phyloP scores from a whole-genome alignment of 352 stramenopile species.

The Phytophthora citricola region DNA sequence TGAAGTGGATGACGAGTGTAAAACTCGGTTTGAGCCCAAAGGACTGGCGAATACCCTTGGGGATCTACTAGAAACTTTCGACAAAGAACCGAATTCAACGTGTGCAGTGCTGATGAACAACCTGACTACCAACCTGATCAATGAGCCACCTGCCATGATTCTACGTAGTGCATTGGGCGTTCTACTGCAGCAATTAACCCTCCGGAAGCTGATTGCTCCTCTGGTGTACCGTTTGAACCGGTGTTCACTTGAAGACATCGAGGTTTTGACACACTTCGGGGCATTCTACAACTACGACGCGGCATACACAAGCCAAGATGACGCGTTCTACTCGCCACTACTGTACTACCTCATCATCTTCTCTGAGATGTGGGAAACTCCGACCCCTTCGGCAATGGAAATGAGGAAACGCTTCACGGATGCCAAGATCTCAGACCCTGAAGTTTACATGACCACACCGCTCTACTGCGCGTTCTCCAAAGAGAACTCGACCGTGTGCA shows the following conservation, averaged over 20 bases:
- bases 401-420: conserved; percentile 33
- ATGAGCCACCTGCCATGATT: conserved; percentile 24
- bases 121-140: conserved; percentile 1
- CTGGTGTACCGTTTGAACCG: conserved; percentile 44
- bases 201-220: conserved; percentile 40
- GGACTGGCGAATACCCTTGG: conserved; percentile 25
- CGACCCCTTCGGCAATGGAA: conserved; percentile 10
- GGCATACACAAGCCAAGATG: conserved; percentile 15
- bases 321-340: conserved; percentile 38
- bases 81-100: conserved; percentile 27
- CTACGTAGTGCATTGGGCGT: conserved; percentile 33
- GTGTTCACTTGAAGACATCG: conserved; percentile 32
- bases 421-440: conserved; percentile 25
- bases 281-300: conserved; percentile 13
- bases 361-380: conserved; percentile 56
- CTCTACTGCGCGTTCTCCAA: conserved; percentile 65
- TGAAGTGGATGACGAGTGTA: conserved; percentile 24
- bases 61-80: conserved; percentile 24
- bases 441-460: conserved; percentile 26
- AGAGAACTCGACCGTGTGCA: conserved; percentile 40
- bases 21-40: conserved; percentile 16
- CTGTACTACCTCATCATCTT: conserved; percentile 55
- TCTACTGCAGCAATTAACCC: conserved; percentile 24
- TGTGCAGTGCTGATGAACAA: conserved; percentile 27
- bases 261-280: conserved; percentile 30